A percentile compares a stretch with the other conserved stretches of the same genome.
Evolutionary conservation across 116 monocot genomes (phyloP).

Genomic region (Papilionanthe hybrid): DNA sequence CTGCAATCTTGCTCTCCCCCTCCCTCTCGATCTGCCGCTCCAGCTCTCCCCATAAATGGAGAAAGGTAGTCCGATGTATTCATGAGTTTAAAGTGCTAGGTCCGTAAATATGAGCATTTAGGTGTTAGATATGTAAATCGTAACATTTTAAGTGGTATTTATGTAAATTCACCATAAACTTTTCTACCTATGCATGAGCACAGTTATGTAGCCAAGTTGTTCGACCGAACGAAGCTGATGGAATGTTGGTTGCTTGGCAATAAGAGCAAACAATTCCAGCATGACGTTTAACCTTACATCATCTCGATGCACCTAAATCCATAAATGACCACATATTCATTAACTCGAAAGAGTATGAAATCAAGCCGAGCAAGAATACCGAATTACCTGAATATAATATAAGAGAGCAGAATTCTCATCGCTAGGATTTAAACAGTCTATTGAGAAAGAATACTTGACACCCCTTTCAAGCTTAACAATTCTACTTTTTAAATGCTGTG

Average conservation of each 20-base stretch:
- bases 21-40: no score
- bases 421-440: conserved; percentile 47
- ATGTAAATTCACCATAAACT: background rate
- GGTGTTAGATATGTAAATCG: no score
- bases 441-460: conserved; percentile 46
- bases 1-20: no score
- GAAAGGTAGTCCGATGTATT: no score
- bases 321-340: background rate
- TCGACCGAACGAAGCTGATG: conserved; percentile 91
- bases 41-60: no score
- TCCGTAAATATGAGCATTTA: no score
- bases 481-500: conserved; percentile 74
- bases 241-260: conserved; percentile 91
- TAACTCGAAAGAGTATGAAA: background rate
- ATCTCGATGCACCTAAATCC: conserved; percentile 75
- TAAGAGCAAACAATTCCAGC: conserved; percentile 71
- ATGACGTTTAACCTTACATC: conserved; percentile 65
- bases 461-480: conserved; percentile 87
- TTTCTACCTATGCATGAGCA: conserved; percentile 61
- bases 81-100: no score
- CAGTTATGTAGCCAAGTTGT: conserved; percentile 90
- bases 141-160: no score
- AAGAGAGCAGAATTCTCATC: conserved; percentile 89
- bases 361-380: background rate
- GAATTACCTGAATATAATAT: conserved; percentile 80